Conservation (phyloP, 495 filamentous ascomycete species). For the Aspergillus indologenus region DNA sequence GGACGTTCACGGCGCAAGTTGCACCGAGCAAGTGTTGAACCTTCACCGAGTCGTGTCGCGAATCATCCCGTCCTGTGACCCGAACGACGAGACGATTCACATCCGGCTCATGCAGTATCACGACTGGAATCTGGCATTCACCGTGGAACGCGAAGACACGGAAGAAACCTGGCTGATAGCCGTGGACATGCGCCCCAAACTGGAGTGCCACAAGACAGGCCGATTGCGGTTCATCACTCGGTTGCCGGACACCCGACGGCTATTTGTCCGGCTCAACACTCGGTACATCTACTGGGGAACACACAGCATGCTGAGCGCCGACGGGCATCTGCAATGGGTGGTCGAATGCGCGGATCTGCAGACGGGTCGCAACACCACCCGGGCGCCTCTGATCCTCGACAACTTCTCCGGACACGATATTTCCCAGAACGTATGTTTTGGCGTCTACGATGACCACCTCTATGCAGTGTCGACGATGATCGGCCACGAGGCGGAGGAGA, state of each 20-base stretch:
- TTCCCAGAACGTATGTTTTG: slow-evolving; percentile 67
- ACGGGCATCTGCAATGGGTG: slow-evolving; percentile 59
- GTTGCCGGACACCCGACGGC: slow-evolving; percentile 48
- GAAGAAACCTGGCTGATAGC: slow-evolving; percentile 55
- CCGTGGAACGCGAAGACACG: slow-evolving; percentile 31
- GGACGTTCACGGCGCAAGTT: slow-evolving; percentile 52
- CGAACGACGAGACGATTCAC: slow-evolving; percentile 37
- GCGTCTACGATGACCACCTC: slow-evolving; percentile 64
- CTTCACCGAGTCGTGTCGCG: slow-evolving; percentile 46
- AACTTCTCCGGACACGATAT: slow-evolving; percentile 62
- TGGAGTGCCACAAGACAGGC: slow-evolving; percentile 22
- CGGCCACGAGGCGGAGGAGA: slow-evolving; percentile 60
- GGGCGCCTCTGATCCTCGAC: slow-evolving; percentile 42
- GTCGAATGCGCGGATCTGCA: slow-evolving; percentile 53
- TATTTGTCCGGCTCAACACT: slow-evolving; percentile 68
- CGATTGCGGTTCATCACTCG: slow-evolving; percentile 37
- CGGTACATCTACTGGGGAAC: slow-evolving; percentile 67
- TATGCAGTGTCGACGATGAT: slow-evolving; percentile 70
- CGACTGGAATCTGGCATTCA: slow-evolving; percentile 58
- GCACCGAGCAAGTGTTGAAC: slow-evolving; percentile 56
- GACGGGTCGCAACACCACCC: slow-evolving; percentile 26
- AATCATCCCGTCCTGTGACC: slow-evolving; percentile 22
- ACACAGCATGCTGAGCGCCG: slow-evolving; percentile 47
- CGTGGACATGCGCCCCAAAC: slow-evolving; percentile 44
- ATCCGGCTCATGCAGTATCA: slow-evolving; percentile 61